Conservation (phyloP, 129 eudicot genomes). For the Cynara cardunculus region DNA sequence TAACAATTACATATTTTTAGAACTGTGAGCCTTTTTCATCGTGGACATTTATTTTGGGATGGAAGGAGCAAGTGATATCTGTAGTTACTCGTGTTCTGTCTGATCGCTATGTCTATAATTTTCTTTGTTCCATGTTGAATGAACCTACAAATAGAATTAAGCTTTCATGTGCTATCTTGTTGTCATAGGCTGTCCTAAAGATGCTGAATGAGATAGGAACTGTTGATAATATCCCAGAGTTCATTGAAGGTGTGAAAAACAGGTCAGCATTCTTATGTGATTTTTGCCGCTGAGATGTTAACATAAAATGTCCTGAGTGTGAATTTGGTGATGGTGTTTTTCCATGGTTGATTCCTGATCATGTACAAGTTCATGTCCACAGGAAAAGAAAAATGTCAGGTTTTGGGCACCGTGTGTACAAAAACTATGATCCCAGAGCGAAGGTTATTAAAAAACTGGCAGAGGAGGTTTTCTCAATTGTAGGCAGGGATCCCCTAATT, state of each 20-base stretch:
- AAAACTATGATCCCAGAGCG: conserved; percentile 96
- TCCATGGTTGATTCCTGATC: not conserved
- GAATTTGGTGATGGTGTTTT: not conserved
- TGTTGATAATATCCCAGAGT: conserved; percentile 89
- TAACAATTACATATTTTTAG: too few species aligned
- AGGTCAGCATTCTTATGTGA: conserved; percentile 38
- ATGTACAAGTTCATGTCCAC: conserved; percentile 5
- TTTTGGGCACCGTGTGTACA: conserved; percentile 96
- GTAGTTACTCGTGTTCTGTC: too few species aligned
- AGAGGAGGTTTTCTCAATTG: conserved; percentile 94
- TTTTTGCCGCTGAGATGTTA: not conserved
- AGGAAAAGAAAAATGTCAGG: conserved; percentile 99
- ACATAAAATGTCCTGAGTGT: not conserved
- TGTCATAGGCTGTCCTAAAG: conserved; percentile 82
- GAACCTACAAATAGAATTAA: not conserved
- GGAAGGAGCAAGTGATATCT: not conserved
- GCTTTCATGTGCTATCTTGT: not conserved
- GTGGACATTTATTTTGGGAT: not conserved
- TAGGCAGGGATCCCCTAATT: conserved; percentile 96
- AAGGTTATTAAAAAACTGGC: conserved; percentile 90
- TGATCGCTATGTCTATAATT: too few species aligned
- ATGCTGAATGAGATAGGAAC: conserved; percentile 95
- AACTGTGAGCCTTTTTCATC: not conserved
- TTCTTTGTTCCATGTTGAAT: not conserved
- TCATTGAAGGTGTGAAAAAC: conserved; percentile 96